A percentile compares a stretch with the other conserved stretches of the same genome.
phyloP scores from a whole-genome alignment of 768 basidiomycete genomes.

The Leccinum imitatum region DNA sequence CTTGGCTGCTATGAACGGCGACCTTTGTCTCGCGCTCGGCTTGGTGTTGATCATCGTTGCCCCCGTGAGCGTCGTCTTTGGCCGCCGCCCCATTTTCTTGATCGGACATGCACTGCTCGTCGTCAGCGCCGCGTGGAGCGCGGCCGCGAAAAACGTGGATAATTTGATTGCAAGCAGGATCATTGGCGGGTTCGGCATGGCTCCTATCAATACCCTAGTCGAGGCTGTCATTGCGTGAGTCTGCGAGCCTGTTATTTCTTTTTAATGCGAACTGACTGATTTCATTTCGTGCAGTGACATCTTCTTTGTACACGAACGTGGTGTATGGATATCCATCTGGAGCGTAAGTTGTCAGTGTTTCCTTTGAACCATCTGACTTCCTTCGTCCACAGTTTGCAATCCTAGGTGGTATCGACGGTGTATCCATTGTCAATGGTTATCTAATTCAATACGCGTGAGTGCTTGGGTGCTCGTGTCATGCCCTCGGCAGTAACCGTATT shows the following conservation, averaged over 20 bases:
- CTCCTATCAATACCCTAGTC: neutral
- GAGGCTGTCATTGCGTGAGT: neutral
- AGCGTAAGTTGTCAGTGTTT: neutral
- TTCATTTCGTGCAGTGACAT: neutral
- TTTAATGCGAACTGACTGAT: neutral
- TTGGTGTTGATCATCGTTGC: neutral
- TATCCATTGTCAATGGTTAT: constrained; percentile 1
- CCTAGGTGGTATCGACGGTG: neutral
- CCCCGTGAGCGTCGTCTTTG: neutral
- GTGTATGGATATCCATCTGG: neutral
- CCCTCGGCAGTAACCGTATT: neutral
- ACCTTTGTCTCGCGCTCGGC: neutral
- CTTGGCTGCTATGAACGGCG: neutral
- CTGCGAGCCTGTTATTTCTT: neutral
- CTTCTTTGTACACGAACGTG: constrained; percentile 2
- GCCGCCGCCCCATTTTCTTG: neutral
- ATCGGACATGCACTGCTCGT: neutral
- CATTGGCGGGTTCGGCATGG: neutral
- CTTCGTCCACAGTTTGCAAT: neutral
- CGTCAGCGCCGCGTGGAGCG: neutral
- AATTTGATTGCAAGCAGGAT: neutral
- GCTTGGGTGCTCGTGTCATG: neutral
- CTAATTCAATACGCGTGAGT: neutral
- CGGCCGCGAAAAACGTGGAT: neutral
- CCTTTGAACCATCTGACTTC: neutral